Conservation (phyloP, 345 rosid genomes). For the Rhodamnia argentea region DNA sequence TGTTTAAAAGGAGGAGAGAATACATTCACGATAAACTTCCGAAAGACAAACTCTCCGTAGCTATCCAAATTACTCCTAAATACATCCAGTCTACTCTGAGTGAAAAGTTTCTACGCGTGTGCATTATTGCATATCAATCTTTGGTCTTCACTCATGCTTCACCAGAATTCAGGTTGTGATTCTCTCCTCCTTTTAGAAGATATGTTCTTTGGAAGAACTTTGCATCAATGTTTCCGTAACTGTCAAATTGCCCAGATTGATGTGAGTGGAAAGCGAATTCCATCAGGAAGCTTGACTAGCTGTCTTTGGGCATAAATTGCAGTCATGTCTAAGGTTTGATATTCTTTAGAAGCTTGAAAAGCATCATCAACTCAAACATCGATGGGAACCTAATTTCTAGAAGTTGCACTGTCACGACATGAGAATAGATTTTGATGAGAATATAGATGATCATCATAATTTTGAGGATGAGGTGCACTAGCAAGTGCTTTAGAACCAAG, state of each 20-base stretch:
- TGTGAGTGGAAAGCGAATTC: not conserved
- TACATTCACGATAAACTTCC: not conserved
- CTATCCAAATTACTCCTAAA: not conserved
- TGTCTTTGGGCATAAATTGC: not conserved
- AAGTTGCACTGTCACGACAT: not conserved
- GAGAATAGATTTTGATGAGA: not conserved
- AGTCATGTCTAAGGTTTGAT: not conserved
- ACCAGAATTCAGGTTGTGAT: not conserved
- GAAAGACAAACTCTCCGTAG: not conserved
- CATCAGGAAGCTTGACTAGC: not conserved
- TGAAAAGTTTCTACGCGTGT: not conserved
- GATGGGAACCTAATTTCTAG: not conserved
- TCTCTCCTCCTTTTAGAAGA: too few species aligned
- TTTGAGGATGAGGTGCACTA: not conserved
- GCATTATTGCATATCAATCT: not conserved
- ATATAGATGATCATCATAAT: not conserved
- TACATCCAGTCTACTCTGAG: not conserved
- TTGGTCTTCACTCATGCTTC: not conserved
- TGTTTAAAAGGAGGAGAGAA: not conserved
- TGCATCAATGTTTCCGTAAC: too few species aligned
- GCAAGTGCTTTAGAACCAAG: not conserved
- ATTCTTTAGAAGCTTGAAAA: not conserved
- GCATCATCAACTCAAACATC: not conserved
- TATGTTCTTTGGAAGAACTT: too few species aligned
- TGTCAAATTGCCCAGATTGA: not conserved